Percentiles rank a stretch among this genome's conserved stretches.
These are phyloP conservation scores for Paramecium bursaria DNA, from an alignment of 73 alveolate species.

Conservation along the genomic window DNA sequence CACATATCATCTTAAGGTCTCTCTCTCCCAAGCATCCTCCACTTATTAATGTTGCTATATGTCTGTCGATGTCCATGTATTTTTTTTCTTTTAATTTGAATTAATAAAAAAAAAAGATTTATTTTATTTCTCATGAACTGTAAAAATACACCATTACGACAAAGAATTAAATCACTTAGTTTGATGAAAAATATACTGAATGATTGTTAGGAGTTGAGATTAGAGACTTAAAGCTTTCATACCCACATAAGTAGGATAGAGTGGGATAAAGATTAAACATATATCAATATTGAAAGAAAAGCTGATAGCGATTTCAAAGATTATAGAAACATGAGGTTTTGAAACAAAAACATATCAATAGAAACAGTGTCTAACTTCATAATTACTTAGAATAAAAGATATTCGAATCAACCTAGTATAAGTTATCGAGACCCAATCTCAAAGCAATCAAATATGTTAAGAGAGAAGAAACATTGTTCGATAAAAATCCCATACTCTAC, in stretches of 20 bases:
- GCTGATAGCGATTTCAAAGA: neutral
- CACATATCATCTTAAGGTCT: conserved; percentile 78
- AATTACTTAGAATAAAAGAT: neutral
- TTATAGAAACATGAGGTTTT: neutral
- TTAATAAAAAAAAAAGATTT: too few relatives aligned
- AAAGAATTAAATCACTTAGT: too few relatives aligned
- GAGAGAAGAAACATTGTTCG: conserved; percentile 24
- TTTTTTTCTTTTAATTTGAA: conserved; percentile 2
- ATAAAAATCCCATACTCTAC: conserved; percentile 17
- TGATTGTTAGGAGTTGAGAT: conserved; percentile 12
- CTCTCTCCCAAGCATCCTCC: conserved; percentile 79
- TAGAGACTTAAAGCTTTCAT: conserved; percentile 21
- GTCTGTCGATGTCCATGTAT: conserved; percentile 56
- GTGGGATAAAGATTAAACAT: neutral
- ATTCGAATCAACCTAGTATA: neutral
- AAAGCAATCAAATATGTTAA: conserved; percentile 4
- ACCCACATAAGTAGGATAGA: neutral
- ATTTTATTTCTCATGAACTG: too few relatives aligned
- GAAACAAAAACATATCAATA: neutral
- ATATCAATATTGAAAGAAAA: neutral
- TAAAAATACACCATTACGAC: too few relatives aligned
- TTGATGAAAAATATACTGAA: conserved; percentile 6
- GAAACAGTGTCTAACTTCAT: conserved; percentile 20
- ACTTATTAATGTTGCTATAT: conserved; percentile 12
- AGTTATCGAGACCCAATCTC: neutral